phyloP scores from a whole-genome alignment of 1,284 basidiomycete genomes.

The Fomes fomentarius region DNA sequence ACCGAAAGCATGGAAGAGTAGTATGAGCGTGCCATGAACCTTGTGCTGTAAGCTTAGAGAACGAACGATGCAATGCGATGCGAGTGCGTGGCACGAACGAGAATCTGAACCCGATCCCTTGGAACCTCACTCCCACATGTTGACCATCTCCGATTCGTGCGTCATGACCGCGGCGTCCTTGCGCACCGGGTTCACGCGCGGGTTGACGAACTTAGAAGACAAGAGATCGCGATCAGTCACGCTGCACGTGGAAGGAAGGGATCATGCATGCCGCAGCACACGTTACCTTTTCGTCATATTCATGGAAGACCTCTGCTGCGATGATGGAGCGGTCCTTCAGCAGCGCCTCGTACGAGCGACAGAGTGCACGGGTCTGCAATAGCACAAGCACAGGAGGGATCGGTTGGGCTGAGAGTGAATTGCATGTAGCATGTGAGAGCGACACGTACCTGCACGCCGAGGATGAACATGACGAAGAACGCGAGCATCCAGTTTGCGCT shows the following conservation, averaged over 20 bases:
- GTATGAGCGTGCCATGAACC: background rate
- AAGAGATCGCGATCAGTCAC: slow-evolving; percentile 5
- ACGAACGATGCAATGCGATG: too few species aligned
- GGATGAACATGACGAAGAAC: slow-evolving; percentile 62
- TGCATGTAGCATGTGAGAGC: background rate
- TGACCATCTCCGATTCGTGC: slow-evolving; percentile 76
- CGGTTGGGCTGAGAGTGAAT: background rate
- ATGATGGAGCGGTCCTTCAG: slow-evolving; percentile 79
- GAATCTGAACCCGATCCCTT: background rate
- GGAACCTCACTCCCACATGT: slow-evolving; percentile 21
- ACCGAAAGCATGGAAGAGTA: background rate
- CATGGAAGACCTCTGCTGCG: slow-evolving; percentile 81
- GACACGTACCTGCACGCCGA: slow-evolving; percentile 60
- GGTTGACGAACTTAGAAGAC: slow-evolving; percentile 91
- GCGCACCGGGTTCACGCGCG: slow-evolving; percentile 73
- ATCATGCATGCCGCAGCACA: too few species aligned
- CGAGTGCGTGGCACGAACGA: background rate
- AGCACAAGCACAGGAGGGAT: background rate
- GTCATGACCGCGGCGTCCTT: slow-evolving; percentile 85
- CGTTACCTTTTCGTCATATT: slow-evolving; percentile 78
- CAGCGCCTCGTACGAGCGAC: slow-evolving; percentile 60
- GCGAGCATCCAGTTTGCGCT: slow-evolving; percentile 77
- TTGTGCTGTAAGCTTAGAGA: too few species aligned
- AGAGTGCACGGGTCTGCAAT: slow-evolving; percentile 52
- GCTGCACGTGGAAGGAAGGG: too few species aligned